These are phyloP conservation scores for Ophiocordyceps sinensis DNA, from an alignment of 2,329 filamentous ascomycete genomes.

Conservation along the genomic window DNA sequence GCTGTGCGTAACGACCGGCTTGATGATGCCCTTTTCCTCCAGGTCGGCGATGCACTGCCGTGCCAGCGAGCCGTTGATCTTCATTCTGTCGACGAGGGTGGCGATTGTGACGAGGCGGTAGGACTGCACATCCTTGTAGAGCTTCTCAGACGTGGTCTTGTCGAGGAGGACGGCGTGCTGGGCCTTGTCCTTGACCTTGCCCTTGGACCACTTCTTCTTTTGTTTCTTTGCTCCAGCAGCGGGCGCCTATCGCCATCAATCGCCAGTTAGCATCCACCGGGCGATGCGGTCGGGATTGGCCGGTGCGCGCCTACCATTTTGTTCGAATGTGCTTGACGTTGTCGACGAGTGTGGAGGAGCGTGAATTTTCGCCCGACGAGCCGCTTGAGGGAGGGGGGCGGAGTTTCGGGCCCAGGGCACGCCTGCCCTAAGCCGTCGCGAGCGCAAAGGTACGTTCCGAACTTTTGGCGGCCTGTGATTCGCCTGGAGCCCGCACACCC, in stretches of 20 bases:
- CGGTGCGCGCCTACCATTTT: constrained; percentile 25
- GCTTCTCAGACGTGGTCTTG: constrained; percentile 93
- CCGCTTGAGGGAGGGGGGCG: constrained; percentile 12
- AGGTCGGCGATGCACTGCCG: constrained; percentile 79
- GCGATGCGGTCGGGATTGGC: constrained; percentile 1
- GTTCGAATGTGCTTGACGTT: constrained; percentile 25
- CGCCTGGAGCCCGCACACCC: constrained; percentile 16
- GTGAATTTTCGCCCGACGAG: constrained; percentile 15
- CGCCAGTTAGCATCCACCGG: constrained; percentile 1
- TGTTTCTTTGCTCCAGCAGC: constrained; percentile 34
- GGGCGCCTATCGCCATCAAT: constrained; percentile 19
- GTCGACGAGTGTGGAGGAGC: constrained; percentile 20
- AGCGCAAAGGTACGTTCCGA: constrained; percentile 14
- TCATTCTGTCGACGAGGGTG: constrained; percentile 96
- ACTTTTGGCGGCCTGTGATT: constrained; percentile 18
- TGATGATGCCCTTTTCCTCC: constrained; percentile 97
- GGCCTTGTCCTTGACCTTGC: constrained; percentile 99
- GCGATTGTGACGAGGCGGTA: constrained; percentile 99
- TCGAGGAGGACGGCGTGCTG: constrained; percentile 98
- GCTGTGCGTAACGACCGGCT: constrained; percentile 91
- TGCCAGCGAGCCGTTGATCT: constrained; percentile 98
- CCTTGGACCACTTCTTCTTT: constrained; percentile 38
- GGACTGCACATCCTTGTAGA: constrained; percentile 99
- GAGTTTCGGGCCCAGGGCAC: constrained; percentile 23
- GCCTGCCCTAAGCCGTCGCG: constrained; percentile 23